Percentiles rank a stretch among this genome's conserved stretches.
These are phyloP conservation scores for Zarea fungicola DNA, from an alignment of 2,329 filamentous ascomycete species.

Conservation along the genomic window DNA sequence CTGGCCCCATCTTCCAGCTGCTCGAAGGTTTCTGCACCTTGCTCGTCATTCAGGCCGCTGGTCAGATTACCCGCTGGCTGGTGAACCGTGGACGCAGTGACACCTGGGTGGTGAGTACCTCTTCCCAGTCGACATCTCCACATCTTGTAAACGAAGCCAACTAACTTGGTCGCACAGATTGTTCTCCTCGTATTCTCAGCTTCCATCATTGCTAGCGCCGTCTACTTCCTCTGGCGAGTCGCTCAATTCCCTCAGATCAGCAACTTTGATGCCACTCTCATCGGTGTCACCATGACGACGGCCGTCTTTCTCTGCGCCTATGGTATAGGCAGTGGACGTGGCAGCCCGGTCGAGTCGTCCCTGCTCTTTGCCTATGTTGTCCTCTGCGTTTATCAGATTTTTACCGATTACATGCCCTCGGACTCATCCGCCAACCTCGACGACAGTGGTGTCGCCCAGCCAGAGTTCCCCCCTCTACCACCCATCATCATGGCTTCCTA, in stretches of 20 bases:
- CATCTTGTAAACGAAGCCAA: conserved; percentile 15
- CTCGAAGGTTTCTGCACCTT: conserved; percentile 95
- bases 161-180: conserved; percentile 58
- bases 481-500: conserved; percentile 99
- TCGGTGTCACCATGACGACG: conserved; percentile 87
- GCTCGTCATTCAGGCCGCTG: conserved; percentile 88
- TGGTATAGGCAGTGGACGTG: conserved; percentile 88
- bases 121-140: background rate
- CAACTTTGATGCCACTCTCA: conserved; percentile 87
- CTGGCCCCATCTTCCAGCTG: conserved; percentile 89
- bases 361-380: conserved; percentile 95
- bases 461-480: conserved; percentile 93
- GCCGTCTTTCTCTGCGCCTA: conserved; percentile 89
- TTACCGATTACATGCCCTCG: conserved; percentile 92
- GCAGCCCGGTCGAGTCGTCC: conserved; percentile 92
- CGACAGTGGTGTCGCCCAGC: conserved; percentile 50
- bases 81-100: conserved; percentile 92
- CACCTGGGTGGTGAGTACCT: conserved; percentile 84
- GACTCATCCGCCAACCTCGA: conserved; percentile 53
- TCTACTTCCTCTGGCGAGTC: conserved; percentile 95
- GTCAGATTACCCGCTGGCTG: conserved; percentile 90
- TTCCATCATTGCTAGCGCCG: conserved; percentile 84
- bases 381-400: conserved; percentile 98
- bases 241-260: conserved; percentile 89
- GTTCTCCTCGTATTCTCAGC: conserved; percentile 81